These are phyloP conservation scores for Leptomonas pyrrhocoris DNA, from an alignment of 208 protist genomes.

Conservation along the genomic window DNA sequence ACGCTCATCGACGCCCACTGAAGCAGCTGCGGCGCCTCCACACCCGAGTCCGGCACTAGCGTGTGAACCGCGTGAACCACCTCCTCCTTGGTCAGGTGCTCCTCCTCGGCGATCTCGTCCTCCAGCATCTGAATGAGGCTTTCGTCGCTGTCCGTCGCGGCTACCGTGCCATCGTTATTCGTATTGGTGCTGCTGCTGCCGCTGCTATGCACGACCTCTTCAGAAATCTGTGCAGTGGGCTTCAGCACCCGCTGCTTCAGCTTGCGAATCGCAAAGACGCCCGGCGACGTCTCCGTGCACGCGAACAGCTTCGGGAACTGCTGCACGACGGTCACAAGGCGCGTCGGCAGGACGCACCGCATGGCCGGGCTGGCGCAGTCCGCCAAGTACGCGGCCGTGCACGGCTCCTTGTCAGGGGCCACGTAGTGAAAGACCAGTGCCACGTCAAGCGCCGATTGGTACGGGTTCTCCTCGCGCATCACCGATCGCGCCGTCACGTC, in stretches of 20 bases:
- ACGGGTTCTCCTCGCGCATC: constrained; percentile 80
- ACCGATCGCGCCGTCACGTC: constrained; percentile 50
- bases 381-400: constrained; percentile 60
- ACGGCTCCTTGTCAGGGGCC: constrained; percentile 63
- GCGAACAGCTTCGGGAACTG: constrained; percentile 75
- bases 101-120: constrained; percentile 44
- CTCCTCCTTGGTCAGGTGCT: constrained; percentile 37
- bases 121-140: constrained; percentile 58
- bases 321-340: constrained; percentile 68
- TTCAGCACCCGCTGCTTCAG: constrained; percentile 20
- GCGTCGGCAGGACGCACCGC: constrained; percentile 70
- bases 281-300: constrained; percentile 76
- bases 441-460: constrained; percentile 56
- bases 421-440: constrained; percentile 86
- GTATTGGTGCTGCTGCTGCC: constrained; percentile 1
- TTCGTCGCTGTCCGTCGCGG: constrained; percentile 21
- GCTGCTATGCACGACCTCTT: neutral
- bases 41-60: constrained; percentile 64
- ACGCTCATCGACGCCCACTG: constrained; percentile 75
- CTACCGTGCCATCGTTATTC: neutral
- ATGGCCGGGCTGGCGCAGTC: constrained; percentile 83
- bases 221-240: constrained; percentile 1
- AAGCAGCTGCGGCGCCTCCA: constrained; percentile 70
- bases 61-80: constrained; percentile 45
- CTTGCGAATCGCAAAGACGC: constrained; percentile 75